Conservation (phyloP, 768 basidiomycete species). For the Phylloporus scabripes region DNA sequence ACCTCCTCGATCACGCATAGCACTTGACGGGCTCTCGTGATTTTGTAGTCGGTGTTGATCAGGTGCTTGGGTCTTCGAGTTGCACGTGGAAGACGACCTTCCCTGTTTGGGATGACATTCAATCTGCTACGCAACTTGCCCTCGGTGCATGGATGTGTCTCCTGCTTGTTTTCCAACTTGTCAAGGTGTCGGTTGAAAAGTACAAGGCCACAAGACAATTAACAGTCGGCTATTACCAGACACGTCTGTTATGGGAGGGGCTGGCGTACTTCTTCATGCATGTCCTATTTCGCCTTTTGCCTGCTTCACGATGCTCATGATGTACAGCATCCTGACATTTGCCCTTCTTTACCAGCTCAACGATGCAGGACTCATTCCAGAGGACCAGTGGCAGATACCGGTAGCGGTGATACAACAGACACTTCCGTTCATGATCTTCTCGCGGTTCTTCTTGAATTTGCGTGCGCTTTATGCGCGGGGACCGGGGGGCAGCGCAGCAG, state of each 20-base stretch:
- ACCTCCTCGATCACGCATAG: neutral
- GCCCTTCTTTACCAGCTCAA: neutral
- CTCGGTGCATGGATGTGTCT: neutral
- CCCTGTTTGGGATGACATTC: neutral
- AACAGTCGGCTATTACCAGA: neutral
- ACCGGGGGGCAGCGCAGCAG: too few relatives aligned
- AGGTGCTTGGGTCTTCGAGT: neutral
- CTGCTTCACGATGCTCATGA: neutral
- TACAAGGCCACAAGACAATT: neutral
- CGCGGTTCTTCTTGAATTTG: neutral
- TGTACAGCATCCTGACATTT: neutral
- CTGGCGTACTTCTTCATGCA: neutral
- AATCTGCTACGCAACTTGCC: neutral
- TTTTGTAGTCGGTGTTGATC: neutral
- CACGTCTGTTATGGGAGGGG: neutral
- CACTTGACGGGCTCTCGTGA: neutral
- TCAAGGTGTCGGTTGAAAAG: neutral
- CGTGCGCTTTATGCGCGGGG: neutral
- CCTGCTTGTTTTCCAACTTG: neutral
- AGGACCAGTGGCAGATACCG: neutral
- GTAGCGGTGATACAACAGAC: neutral
- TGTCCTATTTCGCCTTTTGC: neutral
- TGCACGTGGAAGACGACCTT: neutral
- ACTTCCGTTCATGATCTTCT: neutral
- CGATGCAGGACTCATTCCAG: neutral